These are phyloP conservation scores for Ceratocystis harringtonii DNA, from an alignment of 2,329 filamentous ascomycete species.

Conservation along the genomic window DNA sequence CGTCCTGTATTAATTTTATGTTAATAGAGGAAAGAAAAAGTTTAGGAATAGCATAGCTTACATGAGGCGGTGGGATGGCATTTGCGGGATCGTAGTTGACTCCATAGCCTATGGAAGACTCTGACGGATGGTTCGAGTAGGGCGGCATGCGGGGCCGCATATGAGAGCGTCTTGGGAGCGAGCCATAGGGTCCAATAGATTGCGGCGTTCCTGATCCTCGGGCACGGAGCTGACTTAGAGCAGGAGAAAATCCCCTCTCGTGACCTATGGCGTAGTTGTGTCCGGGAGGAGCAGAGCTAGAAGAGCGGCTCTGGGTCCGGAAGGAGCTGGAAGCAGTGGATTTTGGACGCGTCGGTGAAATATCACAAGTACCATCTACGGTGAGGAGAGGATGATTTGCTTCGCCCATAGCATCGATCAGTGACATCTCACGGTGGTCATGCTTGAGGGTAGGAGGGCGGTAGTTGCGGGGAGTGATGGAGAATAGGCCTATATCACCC, in stretches of 20 bases:
- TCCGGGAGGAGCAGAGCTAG: conserved; percentile 5
- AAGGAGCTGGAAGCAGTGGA: not conserved
- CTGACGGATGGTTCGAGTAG: not conserved
- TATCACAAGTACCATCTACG: conserved; percentile 3
- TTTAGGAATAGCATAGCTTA: not conserved
- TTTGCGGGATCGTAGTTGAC: not conserved
- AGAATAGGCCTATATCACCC: conserved; percentile 48
- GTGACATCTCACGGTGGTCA: conserved; percentile 13
- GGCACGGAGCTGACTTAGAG: conserved; percentile 7
- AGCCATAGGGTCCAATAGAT: not conserved
- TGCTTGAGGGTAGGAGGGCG: conserved; percentile 11
- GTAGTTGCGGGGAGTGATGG: conserved; percentile 30
- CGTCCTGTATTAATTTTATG: not conserved
- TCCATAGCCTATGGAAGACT: not conserved
- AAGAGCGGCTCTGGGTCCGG: conserved; percentile 9
- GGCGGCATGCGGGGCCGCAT: not conserved
- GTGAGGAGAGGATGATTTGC: conserved; percentile 11
- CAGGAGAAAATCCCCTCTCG: not conserved
- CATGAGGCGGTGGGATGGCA: not conserved
- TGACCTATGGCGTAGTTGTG: not conserved
- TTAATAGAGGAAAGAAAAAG: not conserved
- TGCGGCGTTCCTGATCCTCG: not conserved
- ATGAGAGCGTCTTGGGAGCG: not conserved
- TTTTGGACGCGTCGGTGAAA: not conserved
- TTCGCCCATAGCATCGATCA: conserved; percentile 15